Base-by-base conservation (phyloP, 2,329 filamentous ascomycete species). In the Onygena corvina region DNA sequence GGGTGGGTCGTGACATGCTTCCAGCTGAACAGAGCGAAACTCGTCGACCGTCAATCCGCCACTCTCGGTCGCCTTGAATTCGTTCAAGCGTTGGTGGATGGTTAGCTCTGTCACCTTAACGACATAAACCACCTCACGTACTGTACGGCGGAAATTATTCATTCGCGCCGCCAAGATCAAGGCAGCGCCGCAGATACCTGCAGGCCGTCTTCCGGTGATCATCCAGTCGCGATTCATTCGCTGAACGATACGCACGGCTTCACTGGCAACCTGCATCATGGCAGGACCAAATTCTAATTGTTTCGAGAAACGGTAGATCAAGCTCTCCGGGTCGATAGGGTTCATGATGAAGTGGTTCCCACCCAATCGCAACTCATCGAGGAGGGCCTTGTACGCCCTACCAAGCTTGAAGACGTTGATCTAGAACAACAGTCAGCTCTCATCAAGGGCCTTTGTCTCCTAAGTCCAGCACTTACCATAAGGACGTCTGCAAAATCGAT, bases 161-260 rank as follows among this genome's bases (percentile, higher is more conserved):
- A 96, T 96, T 47, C 92, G 84, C 6, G 92, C 90, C 4, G 92
- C 92, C 64, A 98, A 83, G 53, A 98, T 85, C 44, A 98, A 76
- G 57, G 89, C 94, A 9, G 92, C 92, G 53, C 92, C 92, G 64
- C 89, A 95, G 49, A 96, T 83, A 56, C 92, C 92, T 4, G 90
- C 90, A 12, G 92, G 92, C 34, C 92, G 83, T 60, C 92, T 84
- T 58, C 92, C 92, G 63, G 89, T 87, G 42, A 89, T 83, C 79
- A 98, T 96, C 89, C 92, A 96, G 68, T 98, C 92, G 48, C 86
- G 76, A 56, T 86, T 89, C 92, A 98, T 96, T 53, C 92, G 83
- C 64, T 84, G 82, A 50, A 94, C 81, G 47, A 98, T 83, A 49
- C 84, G 81, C 50, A 89, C 81, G 4, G 92, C 92, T 60, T 95